These are phyloP conservation scores for Leishmania tropica DNA, from an alignment of 208 protist genomes.

Conservation along the genomic window DNA sequence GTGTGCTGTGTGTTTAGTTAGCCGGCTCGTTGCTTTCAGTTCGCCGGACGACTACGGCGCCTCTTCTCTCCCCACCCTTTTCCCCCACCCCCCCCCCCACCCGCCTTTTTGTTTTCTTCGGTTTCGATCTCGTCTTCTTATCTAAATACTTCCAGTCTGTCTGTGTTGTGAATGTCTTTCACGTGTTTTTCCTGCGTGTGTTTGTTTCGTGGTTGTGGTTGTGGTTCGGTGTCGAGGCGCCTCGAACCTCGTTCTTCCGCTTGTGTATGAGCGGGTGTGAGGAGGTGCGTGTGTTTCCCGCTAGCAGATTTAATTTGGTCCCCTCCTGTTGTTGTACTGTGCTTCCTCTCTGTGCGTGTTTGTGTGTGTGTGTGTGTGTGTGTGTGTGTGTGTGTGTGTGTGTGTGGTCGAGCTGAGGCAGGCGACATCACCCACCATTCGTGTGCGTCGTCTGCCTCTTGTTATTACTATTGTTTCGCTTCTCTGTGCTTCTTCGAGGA, in stretches of 20 bases:
- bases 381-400: neutral
- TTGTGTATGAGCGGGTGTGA: constrained; percentile 2
- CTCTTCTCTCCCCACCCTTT: neutral
- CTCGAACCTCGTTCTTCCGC: too few relatives aligned
- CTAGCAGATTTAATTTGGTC: too few relatives aligned
- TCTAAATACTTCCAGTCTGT: too few relatives aligned
- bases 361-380: neutral
- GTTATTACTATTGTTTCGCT: neutral
- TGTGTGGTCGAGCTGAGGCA: neutral
- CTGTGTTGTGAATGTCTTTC: constrained; percentile 1
- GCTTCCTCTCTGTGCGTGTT: neutral
- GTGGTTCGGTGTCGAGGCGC: too few relatives aligned
- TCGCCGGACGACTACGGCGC: neutral
- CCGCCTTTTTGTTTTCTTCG: too few relatives aligned
- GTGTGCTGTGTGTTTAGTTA: neutral
- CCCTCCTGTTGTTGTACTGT: too few relatives aligned
- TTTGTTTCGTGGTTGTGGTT: too few relatives aligned
- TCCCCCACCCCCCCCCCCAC: too few relatives aligned
- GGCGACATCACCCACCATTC: neutral
- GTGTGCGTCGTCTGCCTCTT: neutral
- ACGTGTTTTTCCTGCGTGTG: neutral
- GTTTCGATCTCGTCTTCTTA: neutral
- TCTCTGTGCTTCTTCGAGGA: neutral
- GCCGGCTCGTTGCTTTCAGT: neutral
- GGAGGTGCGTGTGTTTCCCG: too few relatives aligned